Conservation (phyloP, 1,139 yeast species). For the Pichia sp. region DNA sequence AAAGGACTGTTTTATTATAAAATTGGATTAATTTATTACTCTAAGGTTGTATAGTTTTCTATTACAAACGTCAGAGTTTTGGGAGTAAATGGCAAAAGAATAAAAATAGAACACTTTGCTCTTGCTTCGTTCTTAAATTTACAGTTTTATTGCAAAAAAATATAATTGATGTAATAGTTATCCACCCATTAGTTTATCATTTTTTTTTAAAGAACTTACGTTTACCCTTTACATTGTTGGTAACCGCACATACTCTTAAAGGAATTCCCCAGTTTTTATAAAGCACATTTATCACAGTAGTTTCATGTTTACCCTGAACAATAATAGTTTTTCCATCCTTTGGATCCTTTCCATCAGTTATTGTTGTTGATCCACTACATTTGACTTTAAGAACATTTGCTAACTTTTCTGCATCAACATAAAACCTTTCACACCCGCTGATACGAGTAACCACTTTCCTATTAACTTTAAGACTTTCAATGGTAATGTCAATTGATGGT, state of each 20-base stretch:
- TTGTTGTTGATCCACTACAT: conserved; percentile 86
- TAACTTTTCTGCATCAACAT: conserved; percentile 56
- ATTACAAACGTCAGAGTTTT: too few species aligned
- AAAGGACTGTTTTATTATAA: too few species aligned
- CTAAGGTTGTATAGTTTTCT: too few species aligned
- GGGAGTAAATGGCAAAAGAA: too few species aligned
- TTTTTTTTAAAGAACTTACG: too few species aligned
- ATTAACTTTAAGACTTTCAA: conserved; percentile 76
- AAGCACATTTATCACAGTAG: conserved; percentile 51
- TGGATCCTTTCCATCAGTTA: conserved; percentile 41
- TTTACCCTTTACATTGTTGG: conserved; percentile 56
- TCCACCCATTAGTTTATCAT: too few species aligned
- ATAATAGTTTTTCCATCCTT: conserved; percentile 53
- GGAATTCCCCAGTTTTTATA: conserved; percentile 62
- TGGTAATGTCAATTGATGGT: conserved; percentile 57
- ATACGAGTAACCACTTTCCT: conserved; percentile 74
- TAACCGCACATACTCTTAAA: conserved; percentile 56
- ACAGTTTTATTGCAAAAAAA: too few species aligned
- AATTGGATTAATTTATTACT: too few species aligned
- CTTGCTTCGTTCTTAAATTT: too few species aligned
- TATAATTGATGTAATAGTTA: too few species aligned
- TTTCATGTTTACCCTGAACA: conserved; percentile 88
- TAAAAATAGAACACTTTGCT: too few species aligned
- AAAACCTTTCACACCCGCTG: conserved; percentile 61
- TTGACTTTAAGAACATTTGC: conserved; percentile 66